Base-by-base conservation (phyloP, 2,329 filamentous ascomycete species). In the Ascochyta fabae region DNA sequence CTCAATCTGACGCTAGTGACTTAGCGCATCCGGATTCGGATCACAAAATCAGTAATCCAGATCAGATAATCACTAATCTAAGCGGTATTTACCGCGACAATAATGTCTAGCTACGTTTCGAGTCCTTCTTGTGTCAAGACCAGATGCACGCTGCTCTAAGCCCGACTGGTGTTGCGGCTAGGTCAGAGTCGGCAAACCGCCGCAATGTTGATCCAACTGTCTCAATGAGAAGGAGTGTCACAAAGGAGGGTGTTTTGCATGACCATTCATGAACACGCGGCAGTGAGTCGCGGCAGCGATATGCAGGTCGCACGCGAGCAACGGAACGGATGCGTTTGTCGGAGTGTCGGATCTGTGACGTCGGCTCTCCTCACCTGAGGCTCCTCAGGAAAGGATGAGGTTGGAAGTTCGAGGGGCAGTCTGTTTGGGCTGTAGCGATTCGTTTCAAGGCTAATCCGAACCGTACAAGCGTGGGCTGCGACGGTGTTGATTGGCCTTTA, bases 301-400 rank as follows among this genome's bases (percentile, higher is more conserved):
- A 27, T 48, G 53, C 47, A 50, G 38, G 35, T 47, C 26, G 7
- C 22, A 47, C 13, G 22, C 36, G 8, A 50, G 42, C 36, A 24
- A 44, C 31, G n/a, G 35, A 29, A 19, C 13, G n/a, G 15, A 19
- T 9, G 7, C 6, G 19, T 38, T 48, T 45, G 38, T 26, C 39
- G 29, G 31, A 33, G 36, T 35, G 23, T 59, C 64, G 60, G 59
- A 63, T 58, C 57, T 62, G 58, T 40, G 36, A 49, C 47, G 41
- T 67, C 66, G 67, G 67, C 65, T 70, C 65, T 68, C 65, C 67
- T 56, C 66, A 66, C 22, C 52, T 59, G 26, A 46, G 22, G 43
- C 27, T 48, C 24, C 34, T 38, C 15, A 38, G 33, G 34, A 33
- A 51, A 48, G 53, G 49, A 48, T 59, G 24, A 39, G 29, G 42